phyloP scores from a whole-genome alignment of 1,139 yeast species.

The Casaregolazyma lundiana region DNA sequence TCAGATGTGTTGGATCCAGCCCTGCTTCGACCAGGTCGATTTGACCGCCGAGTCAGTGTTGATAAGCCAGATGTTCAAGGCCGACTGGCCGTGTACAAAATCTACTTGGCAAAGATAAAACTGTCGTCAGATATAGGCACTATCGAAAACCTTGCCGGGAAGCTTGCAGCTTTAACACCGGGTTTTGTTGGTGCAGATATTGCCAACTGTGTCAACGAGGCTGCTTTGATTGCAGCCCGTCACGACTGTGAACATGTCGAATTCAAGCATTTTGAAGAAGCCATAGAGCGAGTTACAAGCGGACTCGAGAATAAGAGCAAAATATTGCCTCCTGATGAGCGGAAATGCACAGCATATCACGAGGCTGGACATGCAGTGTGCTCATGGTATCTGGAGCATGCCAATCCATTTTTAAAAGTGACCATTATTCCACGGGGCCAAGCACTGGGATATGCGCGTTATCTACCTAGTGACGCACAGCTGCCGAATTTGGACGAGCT shows the following conservation, averaged over 20 bases:
- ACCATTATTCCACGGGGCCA: conserved; percentile 96
- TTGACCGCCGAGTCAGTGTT: conserved; percentile 86
- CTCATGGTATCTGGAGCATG: conserved; percentile 88
- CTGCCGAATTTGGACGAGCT: conserved; percentile 74
- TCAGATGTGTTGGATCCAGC: conserved; percentile 92
- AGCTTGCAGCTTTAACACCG: conserved; percentile 91
- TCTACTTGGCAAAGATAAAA: conserved; percentile 64
- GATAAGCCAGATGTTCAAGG: conserved; percentile 94
- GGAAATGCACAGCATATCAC: conserved; percentile 88
- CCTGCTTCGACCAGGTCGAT: conserved; percentile 92
- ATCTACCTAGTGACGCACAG: conserved; percentile 89
- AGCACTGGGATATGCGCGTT: conserved; percentile 97
- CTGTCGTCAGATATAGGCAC: conserved; percentile 39
- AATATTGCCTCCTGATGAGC: conserved; percentile 80
- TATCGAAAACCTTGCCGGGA: conserved; percentile 62
- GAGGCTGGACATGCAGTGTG: conserved; percentile 99
- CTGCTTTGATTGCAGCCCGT: conserved; percentile 95
- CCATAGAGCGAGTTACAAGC: conserved; percentile 95
- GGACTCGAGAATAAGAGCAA: conserved; percentile 90
- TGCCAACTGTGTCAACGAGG: conserved; percentile 95
- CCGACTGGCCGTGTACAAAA: conserved; percentile 82
- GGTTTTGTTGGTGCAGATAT: conserved; percentile 98
- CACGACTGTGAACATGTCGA: conserved; percentile 61
- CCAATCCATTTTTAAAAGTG: conserved; percentile 90
- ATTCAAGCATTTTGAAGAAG: conserved; percentile 82